Base-by-base conservation (phyloP, 495 filamentous ascomycete species). In the Paragyromitra xinjiangensis region DNA sequence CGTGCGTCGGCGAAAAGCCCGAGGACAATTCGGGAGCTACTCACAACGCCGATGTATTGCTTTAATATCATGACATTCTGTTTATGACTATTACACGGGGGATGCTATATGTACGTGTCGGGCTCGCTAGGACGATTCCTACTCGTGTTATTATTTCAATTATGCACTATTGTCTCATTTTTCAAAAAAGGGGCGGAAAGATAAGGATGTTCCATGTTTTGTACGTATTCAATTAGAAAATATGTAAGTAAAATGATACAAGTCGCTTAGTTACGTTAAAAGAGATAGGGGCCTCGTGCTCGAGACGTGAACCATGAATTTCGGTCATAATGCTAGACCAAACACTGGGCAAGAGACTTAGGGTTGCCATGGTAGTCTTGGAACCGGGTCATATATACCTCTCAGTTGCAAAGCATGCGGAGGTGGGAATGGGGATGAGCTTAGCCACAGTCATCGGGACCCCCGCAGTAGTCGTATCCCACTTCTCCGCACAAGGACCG, bases 171-270 rank as follows among this genome's bases (percentile, higher is more conserved):
- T 53, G 37, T 42, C 50, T 69, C 50, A 26, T 26, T 22, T 55
- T 44, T 42, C 6, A 16, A 51, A 16, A 7, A 58, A 11, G 55
- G 24, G 2, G 26, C 24, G 55, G 50, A 19, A 16, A 65, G 63
- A 65, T 65, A 67, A 69, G 37, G 1, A 44, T 24, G 39, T 29
- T 53, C 48, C 50, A 58, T 45, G 24, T 9, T 19, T 53, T 40
- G 53, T 55, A 34, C 29, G 9, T 42, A 63, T 42, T 63, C 34
- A 24, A 29, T 69, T 39, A 34, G 62, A 50, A n/a, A 29, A 50
- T 50, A 53, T 69, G 53, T 14, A 29, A 45, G 53, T 59, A 69
- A 69, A 22, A 61, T 22, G 5, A 29, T 26, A 11, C 26, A 9
- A 55, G 12, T 34, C 53, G 24, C 40, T 37, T 37, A 53, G 64